Conservation (phyloP, 2,329 filamentous ascomycete genomes). For the Phyllosticta citriasiana region DNA sequence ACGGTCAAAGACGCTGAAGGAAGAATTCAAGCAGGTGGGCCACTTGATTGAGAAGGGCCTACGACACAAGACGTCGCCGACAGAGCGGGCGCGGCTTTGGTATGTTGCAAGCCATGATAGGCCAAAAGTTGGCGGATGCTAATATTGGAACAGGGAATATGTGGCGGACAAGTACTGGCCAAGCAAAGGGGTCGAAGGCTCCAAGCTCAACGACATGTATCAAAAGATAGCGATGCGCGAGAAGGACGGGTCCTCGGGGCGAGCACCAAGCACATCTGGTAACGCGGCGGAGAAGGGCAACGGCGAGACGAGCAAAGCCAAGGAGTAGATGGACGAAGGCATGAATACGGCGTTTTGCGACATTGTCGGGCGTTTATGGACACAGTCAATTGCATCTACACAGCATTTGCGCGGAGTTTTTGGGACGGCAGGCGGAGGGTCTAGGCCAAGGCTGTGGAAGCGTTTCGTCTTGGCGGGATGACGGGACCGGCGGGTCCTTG, state of each 20-base stretch:
- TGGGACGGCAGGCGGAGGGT: background rate
- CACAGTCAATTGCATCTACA: slow-evolving; percentile 8
- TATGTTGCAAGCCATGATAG: slow-evolving; percentile 22
- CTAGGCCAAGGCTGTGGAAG: background rate
- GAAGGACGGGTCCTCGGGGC: background rate
- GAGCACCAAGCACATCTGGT: background rate
- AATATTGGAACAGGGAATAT: slow-evolving; percentile 22
- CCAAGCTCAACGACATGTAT: slow-evolving; percentile 29
- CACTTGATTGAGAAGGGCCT: slow-evolving; percentile 47
- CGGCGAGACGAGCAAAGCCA: slow-evolving; percentile 7
- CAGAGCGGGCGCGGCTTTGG: slow-evolving; percentile 39
- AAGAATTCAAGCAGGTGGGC: slow-evolving; percentile 52
- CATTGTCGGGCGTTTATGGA: slow-evolving; percentile 6
- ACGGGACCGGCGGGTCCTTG: background rate
- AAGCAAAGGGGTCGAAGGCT: slow-evolving; percentile 18
- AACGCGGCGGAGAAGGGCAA: slow-evolving; percentile 11
- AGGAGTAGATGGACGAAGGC: background rate
- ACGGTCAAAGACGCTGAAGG: slow-evolving; percentile 51
- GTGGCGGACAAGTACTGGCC: slow-evolving; percentile 31
- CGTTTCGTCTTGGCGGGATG: background rate
- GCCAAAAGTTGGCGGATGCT: slow-evolving; percentile 9
- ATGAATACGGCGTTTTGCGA: slow-evolving; percentile 10
- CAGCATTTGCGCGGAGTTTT: slow-evolving; percentile 2
- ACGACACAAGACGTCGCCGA: slow-evolving; percentile 34
- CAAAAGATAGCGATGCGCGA: slow-evolving; percentile 14